A percentile compares a stretch with the other conserved stretches of the same genome.
Conservation (phyloP, 2,329 filamentous ascomycete species). For the Diaporthe sp. region DNA sequence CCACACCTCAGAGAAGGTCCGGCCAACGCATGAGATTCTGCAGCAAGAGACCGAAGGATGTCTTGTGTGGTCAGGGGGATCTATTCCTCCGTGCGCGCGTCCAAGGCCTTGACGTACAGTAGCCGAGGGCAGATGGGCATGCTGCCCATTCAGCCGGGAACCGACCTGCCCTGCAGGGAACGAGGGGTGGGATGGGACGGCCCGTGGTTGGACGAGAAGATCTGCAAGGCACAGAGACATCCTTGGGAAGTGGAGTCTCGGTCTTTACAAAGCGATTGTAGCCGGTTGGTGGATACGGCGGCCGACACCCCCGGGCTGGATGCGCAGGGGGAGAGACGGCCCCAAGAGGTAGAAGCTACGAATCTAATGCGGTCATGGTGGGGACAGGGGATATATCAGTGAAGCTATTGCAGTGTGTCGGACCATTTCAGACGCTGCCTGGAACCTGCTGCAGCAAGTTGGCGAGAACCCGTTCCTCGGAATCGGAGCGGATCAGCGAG, state of each 20-base stretch:
- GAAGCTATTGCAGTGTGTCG: background rate
- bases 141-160: slow-evolving; percentile 21
- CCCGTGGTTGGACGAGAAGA: slow-evolving; percentile 28
- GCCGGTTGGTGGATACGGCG: background rate
- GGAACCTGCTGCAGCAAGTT: background rate
- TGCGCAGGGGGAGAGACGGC: background rate
- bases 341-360: slow-evolving; percentile 6
- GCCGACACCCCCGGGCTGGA: slow-evolving; percentile 6
- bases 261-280: background rate
- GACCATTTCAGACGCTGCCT: background rate
- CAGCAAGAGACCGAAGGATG: slow-evolving; percentile 21
- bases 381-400: slow-evolving; percentile 7
- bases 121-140: slow-evolving; percentile 3
- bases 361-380: slow-evolving; percentile 23
- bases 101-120: slow-evolving; percentile 13
- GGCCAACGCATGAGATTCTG: background rate
- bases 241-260: background rate
- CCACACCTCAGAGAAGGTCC: background rate
- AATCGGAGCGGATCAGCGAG: slow-evolving; percentile 6
- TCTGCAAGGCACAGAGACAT: slow-evolving; percentile 29
- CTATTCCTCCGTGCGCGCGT: slow-evolving; percentile 1
- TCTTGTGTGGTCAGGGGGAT: background rate
- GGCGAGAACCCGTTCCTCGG: background rate
- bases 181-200: slow-evolving; percentile 23
- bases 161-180: slow-evolving; percentile 28